Conservation (phyloP, 495 filamentous ascomycete genomes). For the Achaetomiella virescens region DNA sequence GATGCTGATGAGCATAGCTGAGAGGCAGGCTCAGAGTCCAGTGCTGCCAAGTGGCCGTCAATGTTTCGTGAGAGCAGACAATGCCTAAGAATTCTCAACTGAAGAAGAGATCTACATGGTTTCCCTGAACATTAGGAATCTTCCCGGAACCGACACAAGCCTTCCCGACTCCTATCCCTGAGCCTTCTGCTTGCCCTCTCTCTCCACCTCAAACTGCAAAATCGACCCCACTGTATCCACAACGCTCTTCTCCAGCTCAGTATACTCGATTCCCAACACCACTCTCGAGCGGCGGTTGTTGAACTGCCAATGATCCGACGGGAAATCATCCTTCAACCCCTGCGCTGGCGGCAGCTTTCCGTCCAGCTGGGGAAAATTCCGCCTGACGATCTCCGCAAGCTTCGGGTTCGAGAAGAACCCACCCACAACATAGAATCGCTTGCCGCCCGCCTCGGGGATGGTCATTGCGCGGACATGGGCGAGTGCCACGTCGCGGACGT, state of each 20-base stretch:
- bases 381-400: slow-evolving; percentile 31
- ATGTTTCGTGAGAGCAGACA: too few relatives aligned
- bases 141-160: too few relatives aligned
- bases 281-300: slow-evolving; percentile 29
- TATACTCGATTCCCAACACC: slow-evolving; percentile 38
- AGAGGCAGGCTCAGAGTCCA: too few relatives aligned
- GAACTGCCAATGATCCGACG: slow-evolving; percentile 33
- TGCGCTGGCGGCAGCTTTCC: slow-evolving; percentile 19
- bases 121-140: too few relatives aligned
- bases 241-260: slow-evolving; percentile 31
- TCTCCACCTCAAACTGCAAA: slow-evolving; percentile 13
- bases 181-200: too few relatives aligned
- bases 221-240: slow-evolving; percentile 34
- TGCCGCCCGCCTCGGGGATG: slow-evolving; percentile 33
- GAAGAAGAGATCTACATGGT: too few relatives aligned
- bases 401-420: slow-evolving; percentile 38
- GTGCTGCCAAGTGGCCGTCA: too few relatives aligned
- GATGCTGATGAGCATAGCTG: too few relatives aligned
- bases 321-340: slow-evolving; percentile 29
- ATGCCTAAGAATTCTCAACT: too few relatives aligned
- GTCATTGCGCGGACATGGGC: slow-evolving; percentile 38
- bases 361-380: slow-evolving; percentile 20
- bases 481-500: slow-evolving; percentile 45
- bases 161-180: too few relatives aligned
- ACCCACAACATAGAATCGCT: slow-evolving; percentile 41